Evolutionary conservation across 441 rosid species (phyloP).

Genomic region (Rhodomyrtus psidioides): DNA sequence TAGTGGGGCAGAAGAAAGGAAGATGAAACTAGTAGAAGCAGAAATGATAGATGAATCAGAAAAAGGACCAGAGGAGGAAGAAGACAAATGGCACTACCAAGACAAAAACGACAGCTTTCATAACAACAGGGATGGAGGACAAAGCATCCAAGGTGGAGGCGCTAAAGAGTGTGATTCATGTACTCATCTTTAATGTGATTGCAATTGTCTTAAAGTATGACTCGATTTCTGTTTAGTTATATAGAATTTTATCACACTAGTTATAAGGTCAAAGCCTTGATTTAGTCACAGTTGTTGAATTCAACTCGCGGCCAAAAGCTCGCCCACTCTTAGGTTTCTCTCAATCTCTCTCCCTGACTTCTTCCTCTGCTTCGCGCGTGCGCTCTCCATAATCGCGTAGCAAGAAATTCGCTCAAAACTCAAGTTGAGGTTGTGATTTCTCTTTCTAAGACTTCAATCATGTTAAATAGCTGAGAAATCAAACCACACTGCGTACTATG

Average conservation of each 20-base stretch:
- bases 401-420: no score
- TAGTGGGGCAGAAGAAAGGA: conserved; percentile 5
- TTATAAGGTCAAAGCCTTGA: not conserved
- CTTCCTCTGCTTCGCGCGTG: no score
- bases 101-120: not conserved
- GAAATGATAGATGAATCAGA: not conserved
- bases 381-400: no score
- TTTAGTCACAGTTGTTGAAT: no score
- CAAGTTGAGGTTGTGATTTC: no score
- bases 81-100: not conserved
- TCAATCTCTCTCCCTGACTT: no score
- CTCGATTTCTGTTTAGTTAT: not conserved
- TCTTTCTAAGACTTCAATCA: no score
- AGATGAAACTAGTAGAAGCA: not conserved
- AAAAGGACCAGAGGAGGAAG: conserved; percentile 2
- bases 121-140: conserved; percentile 15
- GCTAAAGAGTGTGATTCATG: conserved; percentile 27
- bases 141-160: conserved; percentile 51
- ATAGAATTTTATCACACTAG: not conserved
- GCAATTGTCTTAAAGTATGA: not conserved
- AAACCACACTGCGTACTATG: no score
- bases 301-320: no score
- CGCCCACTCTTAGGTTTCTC: no score
- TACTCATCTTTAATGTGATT: not conserved
- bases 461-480: no score